Evolutionary conservation across 2,329 filamentous ascomycete species (phyloP).

Genomic region (Coniochaeta ligniaria): DNA sequence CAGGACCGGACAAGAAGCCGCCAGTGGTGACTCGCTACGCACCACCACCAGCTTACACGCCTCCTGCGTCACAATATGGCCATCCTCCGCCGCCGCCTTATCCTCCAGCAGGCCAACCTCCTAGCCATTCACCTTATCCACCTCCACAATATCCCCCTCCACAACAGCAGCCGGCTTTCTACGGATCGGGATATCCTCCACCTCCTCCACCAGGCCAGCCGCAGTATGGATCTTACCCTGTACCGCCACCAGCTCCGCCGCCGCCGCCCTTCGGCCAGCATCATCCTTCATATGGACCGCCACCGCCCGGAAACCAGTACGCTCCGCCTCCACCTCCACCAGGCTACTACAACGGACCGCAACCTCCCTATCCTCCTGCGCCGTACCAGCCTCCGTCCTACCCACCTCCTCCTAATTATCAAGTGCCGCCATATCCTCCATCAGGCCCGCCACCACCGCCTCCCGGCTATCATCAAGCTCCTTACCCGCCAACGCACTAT

Average conservation of each 20-base stretch:
- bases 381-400: slow-evolving; percentile 12
- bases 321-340: slow-evolving; percentile 12
- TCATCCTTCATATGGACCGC: slow-evolving; percentile 12
- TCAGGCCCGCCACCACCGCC: not conserved
- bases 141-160: slow-evolving; percentile 7
- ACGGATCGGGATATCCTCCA: slow-evolving; percentile 9
- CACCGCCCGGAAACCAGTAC: slow-evolving; percentile 8
- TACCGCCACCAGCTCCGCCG: slow-evolving; percentile 6
- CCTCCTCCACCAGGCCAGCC: slow-evolving; percentile 9
- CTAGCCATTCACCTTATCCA: slow-evolving; percentile 10
- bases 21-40: slow-evolving; percentile 29
- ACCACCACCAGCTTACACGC: slow-evolving; percentile 14
- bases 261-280: slow-evolving; percentile 11
- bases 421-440: not conserved
- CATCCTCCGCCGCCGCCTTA: slow-evolving; percentile 11
- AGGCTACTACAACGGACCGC: slow-evolving; percentile 13
- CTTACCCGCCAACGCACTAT: slow-evolving; percentile 7
- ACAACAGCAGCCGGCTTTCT: slow-evolving; percentile 5
- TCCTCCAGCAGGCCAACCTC: slow-evolving; percentile 8
- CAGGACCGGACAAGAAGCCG: slow-evolving; percentile 19
- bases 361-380: slow-evolving; percentile 8
- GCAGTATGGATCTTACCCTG: slow-evolving; percentile 8
- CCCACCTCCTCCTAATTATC: slow-evolving; percentile 8
- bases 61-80: slow-evolving; percentile 10
- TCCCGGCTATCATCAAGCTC: slow-evolving; percentile 4